These are phyloP conservation scores for Talaromyces piceae DNA, from an alignment of 2,329 filamentous ascomycete species.

Conservation along the genomic window DNA sequence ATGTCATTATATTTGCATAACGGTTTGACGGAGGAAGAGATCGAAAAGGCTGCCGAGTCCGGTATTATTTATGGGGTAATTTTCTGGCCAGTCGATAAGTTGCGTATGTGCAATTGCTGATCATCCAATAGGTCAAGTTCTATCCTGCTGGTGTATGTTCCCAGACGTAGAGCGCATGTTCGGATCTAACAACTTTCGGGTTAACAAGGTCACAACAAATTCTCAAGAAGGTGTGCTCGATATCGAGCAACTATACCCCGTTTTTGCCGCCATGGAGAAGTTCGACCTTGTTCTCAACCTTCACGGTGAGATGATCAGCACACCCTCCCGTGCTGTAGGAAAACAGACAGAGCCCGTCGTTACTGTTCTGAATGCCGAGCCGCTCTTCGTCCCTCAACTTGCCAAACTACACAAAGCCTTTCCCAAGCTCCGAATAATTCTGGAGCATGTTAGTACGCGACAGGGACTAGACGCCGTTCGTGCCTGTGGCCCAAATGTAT, in stretches of 20 bases:
- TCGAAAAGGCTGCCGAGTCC: constrained; percentile 63
- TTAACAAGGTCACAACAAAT: constrained; percentile 44
- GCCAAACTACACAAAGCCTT: constrained; percentile 65
- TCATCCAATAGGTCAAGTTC: constrained; percentile 50
- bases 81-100: background rate
- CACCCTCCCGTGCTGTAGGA: constrained; percentile 25
- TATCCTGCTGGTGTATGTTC: constrained; percentile 31
- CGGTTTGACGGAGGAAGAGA: constrained; percentile 59
- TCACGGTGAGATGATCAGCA: constrained; percentile 66
- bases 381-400: constrained; percentile 73
- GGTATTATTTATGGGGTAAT: constrained; percentile 60
- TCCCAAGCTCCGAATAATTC: constrained; percentile 49
- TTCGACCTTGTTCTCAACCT: constrained; percentile 80
- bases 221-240: constrained; percentile 44
- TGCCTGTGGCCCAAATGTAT: constrained; percentile 62
- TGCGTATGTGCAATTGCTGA: constrained; percentile 20
- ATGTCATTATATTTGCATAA: constrained; percentile 66
- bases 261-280: constrained; percentile 84
- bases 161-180: background rate
- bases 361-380: constrained; percentile 62
- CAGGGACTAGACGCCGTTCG: constrained; percentile 72
- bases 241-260: constrained; percentile 42
- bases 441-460: constrained; percentile 84
- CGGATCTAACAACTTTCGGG: background rate
- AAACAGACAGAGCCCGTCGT: constrained; percentile 27